These are phyloP conservation scores for Poa pratensis DNA, from an alignment of 176 grass and related monocot species.

Conservation along the genomic window DNA sequence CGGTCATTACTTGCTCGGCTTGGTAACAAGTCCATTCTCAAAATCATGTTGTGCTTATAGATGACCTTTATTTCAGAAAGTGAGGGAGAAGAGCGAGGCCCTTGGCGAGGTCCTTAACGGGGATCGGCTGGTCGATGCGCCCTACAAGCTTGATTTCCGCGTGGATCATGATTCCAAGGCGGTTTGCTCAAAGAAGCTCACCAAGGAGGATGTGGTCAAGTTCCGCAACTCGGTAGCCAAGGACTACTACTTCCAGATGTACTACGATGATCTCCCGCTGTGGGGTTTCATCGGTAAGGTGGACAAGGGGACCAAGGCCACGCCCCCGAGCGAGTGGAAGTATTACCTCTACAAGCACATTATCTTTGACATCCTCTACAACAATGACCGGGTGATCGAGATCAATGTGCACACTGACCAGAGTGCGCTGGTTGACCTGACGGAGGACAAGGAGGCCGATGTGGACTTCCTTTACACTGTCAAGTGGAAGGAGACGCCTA, in stretches of 20 bases:
- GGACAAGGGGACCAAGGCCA: constrained; percentile 68
- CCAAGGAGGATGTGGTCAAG: constrained; percentile 72
- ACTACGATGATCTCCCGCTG: constrained; percentile 92
- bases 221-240: constrained; percentile 74
- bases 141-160: constrained; percentile 92
- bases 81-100: constrained; percentile 89
- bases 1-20: neutral
- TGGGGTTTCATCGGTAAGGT: constrained; percentile 98
- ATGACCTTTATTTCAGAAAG: constrained; percentile 44
- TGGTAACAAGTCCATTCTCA: neutral
- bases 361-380: constrained; percentile 81
- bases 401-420: constrained; percentile 83
- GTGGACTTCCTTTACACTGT: constrained; percentile 82
- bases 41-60: constrained; percentile 20
- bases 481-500: constrained; percentile 90
- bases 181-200: constrained; percentile 81
- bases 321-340: constrained; percentile 70
- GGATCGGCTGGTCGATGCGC: constrained; percentile 86
- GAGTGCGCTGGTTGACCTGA: constrained; percentile 69
- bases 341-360: constrained; percentile 96
- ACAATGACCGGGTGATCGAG: constrained; percentile 84
- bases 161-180: constrained; percentile 56
- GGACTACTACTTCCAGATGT: constrained; percentile 99
- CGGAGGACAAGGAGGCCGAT: constrained; percentile 72
- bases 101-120: constrained; percentile 94